Percentiles rank a stretch among this genome's conserved stretches.
These are phyloP conservation scores for Ophiostoma sp. DNA, from an alignment of 2,329 filamentous ascomycete genomes.

Conservation along the genomic window DNA sequence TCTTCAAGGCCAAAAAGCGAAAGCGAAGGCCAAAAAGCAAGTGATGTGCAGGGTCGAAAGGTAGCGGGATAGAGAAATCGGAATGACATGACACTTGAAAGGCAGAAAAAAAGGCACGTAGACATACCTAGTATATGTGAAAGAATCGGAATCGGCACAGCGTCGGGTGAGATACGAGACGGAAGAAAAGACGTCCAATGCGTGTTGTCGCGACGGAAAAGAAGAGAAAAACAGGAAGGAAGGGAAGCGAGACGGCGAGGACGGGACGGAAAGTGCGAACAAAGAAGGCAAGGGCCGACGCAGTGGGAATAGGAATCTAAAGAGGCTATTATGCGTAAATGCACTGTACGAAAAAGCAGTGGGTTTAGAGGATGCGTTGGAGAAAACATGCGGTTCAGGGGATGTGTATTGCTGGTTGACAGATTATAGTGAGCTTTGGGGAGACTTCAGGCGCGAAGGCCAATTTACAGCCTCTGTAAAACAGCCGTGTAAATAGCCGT, in stretches of 20 bases:
- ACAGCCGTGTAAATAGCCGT: background rate
- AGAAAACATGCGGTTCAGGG: background rate
- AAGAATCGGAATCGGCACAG: background rate
- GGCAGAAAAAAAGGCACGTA: background rate
- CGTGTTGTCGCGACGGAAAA: slow-evolving; percentile 22
- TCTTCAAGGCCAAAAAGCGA: background rate
- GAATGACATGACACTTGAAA: background rate
- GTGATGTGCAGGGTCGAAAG: background rate
- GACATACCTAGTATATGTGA: slow-evolving; percentile 2
- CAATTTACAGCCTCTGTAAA: background rate
- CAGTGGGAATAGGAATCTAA: background rate
- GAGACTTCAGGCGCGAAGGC: background rate
- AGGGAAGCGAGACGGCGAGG: background rate
- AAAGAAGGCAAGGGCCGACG: background rate
- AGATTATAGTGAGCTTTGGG: background rate
- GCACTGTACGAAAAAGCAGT: slow-evolving; percentile 7
- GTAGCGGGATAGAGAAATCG: background rate
- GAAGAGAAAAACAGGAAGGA: slow-evolving; percentile 12
- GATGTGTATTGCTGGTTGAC: background rate
- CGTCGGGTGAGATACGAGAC: background rate
- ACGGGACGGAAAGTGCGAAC: background rate
- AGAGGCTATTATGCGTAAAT: background rate
- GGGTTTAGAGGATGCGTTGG: background rate
- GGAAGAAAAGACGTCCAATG: background rate
- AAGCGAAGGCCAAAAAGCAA: background rate